Evolutionary conservation across 495 filamentous ascomycete species (phyloP), one percentile per base, ranked within the genome.

Genomic region (Chaetomidium leptoderma): DNA sequence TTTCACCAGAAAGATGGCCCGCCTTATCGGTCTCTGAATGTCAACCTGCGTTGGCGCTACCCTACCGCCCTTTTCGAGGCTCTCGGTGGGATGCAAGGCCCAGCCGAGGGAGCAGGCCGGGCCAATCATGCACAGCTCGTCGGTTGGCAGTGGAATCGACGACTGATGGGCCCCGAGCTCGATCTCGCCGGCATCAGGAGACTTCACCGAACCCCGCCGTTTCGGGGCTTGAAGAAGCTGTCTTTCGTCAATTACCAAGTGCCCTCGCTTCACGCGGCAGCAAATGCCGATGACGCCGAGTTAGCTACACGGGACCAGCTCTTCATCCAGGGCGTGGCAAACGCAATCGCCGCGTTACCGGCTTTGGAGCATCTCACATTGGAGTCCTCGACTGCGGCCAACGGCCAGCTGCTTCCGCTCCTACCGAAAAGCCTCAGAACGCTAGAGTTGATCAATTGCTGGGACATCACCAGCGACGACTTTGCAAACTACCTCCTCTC

Each of bases 121-220:
- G 55, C 52, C n/a, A 37, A 37, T 13, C 42, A 43, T 2, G 48
- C 56, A 2, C 69, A 78, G 11, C 80, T 95, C 29, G 76, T 72
- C 30, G 83, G 78, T 52, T 96, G 88, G 87, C 83, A 83, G 32
- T 95, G 91, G 90, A 92, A 88, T 62, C 71, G 80, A 33, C 79
- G 84, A n/a, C 75, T 88, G 44, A 76, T 80, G 58, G 76, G 80
- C 9, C 71, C 75, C 1, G 67, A 67, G n/a, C 60, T 74, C 29
- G 66, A 80, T 37, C 65, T 87, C 11, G 67, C 72, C 0, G 69
- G 76, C 6, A 53, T 77, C 24, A 53, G 50, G 13, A 36, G 32
- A 11, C 80, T 91, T 16, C 89, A 95, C 62, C 46, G 66, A n/a
- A 72, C 71, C n/a, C 70, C 77, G 6, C 63, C 79, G 0, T 95